Evolutionary conservation across 2,329 filamentous ascomycete genomes (phyloP).

Genomic region (Neonectria magnoliae): DNA sequence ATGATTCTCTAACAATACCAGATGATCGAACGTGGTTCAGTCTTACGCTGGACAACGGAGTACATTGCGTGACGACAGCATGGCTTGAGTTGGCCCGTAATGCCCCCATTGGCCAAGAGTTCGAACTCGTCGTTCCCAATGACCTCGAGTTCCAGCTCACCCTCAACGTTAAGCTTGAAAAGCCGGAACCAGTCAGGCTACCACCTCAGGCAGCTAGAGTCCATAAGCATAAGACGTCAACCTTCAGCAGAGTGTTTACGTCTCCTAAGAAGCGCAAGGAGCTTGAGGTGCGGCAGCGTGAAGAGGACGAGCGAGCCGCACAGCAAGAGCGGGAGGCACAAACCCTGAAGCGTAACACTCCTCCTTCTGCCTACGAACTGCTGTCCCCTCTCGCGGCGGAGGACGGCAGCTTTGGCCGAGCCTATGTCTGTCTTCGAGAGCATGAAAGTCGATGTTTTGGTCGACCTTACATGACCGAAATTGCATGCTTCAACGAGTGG

Average conservation of each 20-base stretch:
- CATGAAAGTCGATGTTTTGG: slow-evolving; percentile 91
- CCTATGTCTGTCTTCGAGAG: slow-evolving; percentile 93
- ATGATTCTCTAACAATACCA: slow-evolving; percentile 51
- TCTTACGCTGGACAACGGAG: slow-evolving; percentile 95
- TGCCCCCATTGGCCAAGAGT: slow-evolving; percentile 96
- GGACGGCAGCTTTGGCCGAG: slow-evolving; percentile 92
- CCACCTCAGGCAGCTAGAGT: slow-evolving; percentile 70
- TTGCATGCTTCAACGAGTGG: slow-evolving; percentile 99
- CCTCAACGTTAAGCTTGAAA: slow-evolving; percentile 92
- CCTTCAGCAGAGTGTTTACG: slow-evolving; percentile 91
- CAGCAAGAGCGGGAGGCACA: slow-evolving; percentile 71
- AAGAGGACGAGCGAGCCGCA: slow-evolving; percentile 80
- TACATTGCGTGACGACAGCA: slow-evolving; percentile 96
- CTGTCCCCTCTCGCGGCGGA: slow-evolving; percentile 86
- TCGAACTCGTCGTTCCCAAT: slow-evolving; percentile 95
- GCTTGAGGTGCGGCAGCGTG: slow-evolving; percentile 82
- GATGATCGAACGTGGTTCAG: slow-evolving; percentile 94
- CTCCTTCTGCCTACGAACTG: slow-evolving; percentile 84
- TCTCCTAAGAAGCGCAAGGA: slow-evolving; percentile 98
- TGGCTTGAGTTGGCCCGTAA: slow-evolving; percentile 93
- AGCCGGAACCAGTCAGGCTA: slow-evolving; percentile 67
- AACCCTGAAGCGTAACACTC: slow-evolving; percentile 68
- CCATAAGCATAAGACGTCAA: slow-evolving; percentile 80
- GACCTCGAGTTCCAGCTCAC: slow-evolving; percentile 99
- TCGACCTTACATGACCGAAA: slow-evolving; percentile 85